These are phyloP conservation scores for Ophiostoma populinum DNA, from an alignment of 2,329 filamentous ascomycete genomes.

Conservation along the genomic window DNA sequence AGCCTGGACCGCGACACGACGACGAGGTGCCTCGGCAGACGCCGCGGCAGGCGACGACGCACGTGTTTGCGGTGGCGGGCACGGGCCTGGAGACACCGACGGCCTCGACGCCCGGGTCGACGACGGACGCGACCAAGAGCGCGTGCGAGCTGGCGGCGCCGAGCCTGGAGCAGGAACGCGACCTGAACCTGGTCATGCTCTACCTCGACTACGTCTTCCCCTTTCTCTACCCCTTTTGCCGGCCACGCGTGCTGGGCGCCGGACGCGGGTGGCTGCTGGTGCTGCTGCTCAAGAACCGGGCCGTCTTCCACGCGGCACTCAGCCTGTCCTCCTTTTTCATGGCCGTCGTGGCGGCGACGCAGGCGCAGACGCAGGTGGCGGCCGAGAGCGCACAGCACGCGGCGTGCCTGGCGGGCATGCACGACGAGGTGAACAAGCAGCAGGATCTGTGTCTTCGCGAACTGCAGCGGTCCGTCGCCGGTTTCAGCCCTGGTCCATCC, in stretches of 20 bases:
- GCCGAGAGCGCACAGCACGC: not conserved
- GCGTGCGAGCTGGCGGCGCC: too few relatives aligned
- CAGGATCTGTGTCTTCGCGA: conserved; percentile 16
- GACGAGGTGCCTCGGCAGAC: too few relatives aligned
- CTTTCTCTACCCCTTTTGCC: conserved; percentile 46
- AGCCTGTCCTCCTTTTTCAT: conserved; percentile 41
- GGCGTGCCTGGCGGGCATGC: conserved; percentile 11
- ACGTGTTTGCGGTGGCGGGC: too few relatives aligned
- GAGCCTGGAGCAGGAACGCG: conserved; percentile 12
- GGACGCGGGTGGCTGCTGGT: conserved; percentile 44
- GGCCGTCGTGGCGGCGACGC: conserved; percentile 22
- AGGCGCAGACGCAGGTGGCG: not conserved
- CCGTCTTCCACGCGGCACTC: conserved; percentile 38
- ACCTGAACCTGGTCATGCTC: conserved; percentile 26
- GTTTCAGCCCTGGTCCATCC: not conserved
- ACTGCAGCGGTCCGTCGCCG: conserved; percentile 15
- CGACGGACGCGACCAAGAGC: too few relatives aligned
- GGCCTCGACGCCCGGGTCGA: not conserved
- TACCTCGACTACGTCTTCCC: conserved; percentile 47
- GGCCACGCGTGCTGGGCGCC: conserved; percentile 34
- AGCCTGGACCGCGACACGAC: conserved; percentile 18
- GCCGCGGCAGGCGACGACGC: too few relatives aligned
- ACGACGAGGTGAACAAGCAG: conserved; percentile 14
- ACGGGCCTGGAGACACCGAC: not conserved
- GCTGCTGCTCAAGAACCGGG: conserved; percentile 36